A percentile compares a stretch with the other conserved stretches of the same genome.
Evolutionary conservation across 768 basidiomycete species (phyloP).

Genomic region (Lentinula aciculospora): DNA sequence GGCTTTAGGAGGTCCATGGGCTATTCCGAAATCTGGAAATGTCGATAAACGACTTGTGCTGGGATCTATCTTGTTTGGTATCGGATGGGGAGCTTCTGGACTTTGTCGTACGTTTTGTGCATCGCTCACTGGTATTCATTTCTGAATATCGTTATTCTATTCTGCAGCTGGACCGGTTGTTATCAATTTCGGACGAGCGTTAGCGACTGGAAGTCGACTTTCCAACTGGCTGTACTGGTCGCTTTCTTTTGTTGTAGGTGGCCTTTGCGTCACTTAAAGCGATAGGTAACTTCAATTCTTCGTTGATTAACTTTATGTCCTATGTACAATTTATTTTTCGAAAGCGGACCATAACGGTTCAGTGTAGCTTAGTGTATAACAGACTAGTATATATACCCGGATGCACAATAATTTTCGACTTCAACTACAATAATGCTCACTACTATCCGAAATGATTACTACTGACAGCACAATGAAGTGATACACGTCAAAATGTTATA

Average conservation of each 20-base stretch:
- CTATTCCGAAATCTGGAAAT: slow-evolving; percentile 29
- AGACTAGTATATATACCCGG: too few species aligned
- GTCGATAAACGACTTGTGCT: slow-evolving; percentile 41
- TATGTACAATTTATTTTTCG: neutral
- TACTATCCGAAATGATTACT: neutral
- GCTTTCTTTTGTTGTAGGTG: slow-evolving; percentile 31
- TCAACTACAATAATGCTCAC: neutral
- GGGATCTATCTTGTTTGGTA: slow-evolving; percentile 53
- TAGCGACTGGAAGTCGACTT: slow-evolving; percentile 29
- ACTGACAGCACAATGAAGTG: neutral
- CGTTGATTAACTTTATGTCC: neutral
- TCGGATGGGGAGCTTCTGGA: slow-evolving; percentile 58
- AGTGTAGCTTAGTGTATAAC: neutral
- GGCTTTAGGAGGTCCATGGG: slow-evolving; percentile 38
- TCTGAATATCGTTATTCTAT: neutral
- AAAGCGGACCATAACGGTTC: too few species aligned
- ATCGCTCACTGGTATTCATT: neutral
- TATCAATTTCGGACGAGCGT: slow-evolving; percentile 50
- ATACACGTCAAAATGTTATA: neutral
- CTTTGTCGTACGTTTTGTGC: slow-evolving; percentile 47
- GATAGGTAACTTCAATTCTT: too few species aligned
- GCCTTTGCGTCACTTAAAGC: slow-evolving; percentile 23
- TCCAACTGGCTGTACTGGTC: slow-evolving; percentile 35
- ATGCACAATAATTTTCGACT: neutral
- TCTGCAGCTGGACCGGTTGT: slow-evolving; percentile 56